These are phyloP conservation scores for Colletotrichum gigasporum DNA, from an alignment of 2,329 filamentous ascomycete genomes.

Conservation along the genomic window DNA sequence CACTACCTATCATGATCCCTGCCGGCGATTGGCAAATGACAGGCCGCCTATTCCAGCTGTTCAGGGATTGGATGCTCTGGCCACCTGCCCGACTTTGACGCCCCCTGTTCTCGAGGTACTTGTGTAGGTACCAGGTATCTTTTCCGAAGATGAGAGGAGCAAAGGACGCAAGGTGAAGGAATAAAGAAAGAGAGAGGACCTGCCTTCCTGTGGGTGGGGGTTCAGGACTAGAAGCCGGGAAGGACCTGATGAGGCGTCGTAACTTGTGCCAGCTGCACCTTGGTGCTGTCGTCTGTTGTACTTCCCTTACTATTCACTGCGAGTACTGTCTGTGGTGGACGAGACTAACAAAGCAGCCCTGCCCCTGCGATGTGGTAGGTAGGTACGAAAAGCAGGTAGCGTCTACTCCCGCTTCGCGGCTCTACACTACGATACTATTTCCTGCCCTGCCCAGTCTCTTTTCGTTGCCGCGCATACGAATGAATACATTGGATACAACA, in stretches of 20 bases:
- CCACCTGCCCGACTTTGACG: neutral
- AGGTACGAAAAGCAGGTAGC: too few species aligned
- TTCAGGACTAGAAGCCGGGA: neutral
- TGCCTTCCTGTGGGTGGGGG: neutral
- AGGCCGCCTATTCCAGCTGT: neutral
- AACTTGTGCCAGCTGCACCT: neutral
- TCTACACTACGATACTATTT: too few species aligned
- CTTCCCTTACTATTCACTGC: too few species aligned
- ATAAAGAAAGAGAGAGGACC: neutral
- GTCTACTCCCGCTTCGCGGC: constrained; percentile 16
- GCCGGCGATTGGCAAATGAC: constrained; percentile 7
- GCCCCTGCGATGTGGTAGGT: neutral
- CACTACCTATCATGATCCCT: neutral
- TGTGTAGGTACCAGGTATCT: neutral
- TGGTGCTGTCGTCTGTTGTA: neutral
- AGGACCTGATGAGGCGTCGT: neutral
- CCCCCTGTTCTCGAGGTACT: constrained; percentile 4
- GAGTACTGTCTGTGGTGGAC: neutral
- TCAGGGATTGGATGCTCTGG: neutral
- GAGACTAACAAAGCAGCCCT: neutral
- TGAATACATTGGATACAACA: neutral
- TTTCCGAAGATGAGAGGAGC: too few species aligned
- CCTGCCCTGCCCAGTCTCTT: neutral
- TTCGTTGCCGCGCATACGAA: neutral
- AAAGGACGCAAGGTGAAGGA: neutral